Evolutionary conservation across 148 eudicot genomes (phyloP), one percentile per base, ranked within the genome.

Genomic region (Rhododendron mucronatum): DNA sequence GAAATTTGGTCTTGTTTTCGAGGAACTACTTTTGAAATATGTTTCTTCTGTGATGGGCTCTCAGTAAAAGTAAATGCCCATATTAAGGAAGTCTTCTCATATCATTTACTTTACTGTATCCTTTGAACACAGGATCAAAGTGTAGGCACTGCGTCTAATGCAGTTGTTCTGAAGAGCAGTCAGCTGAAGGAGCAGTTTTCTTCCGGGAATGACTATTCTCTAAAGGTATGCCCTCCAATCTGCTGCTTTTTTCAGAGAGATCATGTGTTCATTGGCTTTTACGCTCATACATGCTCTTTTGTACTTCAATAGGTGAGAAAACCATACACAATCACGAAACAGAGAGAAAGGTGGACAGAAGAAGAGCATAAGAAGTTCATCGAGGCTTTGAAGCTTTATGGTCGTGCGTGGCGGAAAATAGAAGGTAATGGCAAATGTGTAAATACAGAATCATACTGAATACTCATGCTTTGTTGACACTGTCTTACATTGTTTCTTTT

Each of bases 341-440:
- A 96, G 87, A 93, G 99, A 91, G 96, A 96, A 84, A 90, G 94
- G 89, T 96, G 99, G 99, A 93, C 98, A 2, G 99, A 95, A 51
- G 99, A 96, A 90, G 99, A 96, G 89, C 99, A 96, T 85, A 87
- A 92, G 83, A 96, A 90, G 89, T 96, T 96, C 78, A 89, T 95
- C 26, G 98, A 96, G 90, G 99, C 99, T 82, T 87, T 96, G 30
- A 96, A 93, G 87, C 88, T 96, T 30, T 90, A 95, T 82, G 99
- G 99, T 15, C 91, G 99, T 33, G 95, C 98, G 23, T 96, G 99
- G 99, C 88, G 96, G 84, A 90, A 90, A 89, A 96, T 96, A 30
- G 95, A 95, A 90, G 99, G 99, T 96, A 90, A 77, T 30, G 3
- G 23, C 21, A 35, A 21, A 30, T 61, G 41, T 71, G 20, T 30